phyloP scores from a whole-genome alignment of 2,329 filamentous ascomycete species.

The Blumeria graminis region DNA sequence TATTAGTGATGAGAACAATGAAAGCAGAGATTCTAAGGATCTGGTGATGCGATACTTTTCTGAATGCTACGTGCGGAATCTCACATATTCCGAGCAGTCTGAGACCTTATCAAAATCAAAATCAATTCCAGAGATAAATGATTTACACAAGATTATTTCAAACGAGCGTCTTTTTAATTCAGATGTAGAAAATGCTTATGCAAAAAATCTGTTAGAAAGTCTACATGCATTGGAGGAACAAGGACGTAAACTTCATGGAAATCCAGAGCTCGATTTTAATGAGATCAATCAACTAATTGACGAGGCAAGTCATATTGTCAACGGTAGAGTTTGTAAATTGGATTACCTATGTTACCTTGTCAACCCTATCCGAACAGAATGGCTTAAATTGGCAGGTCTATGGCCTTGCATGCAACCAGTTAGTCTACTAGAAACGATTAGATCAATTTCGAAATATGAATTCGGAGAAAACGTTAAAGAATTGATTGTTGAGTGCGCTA shows the following conservation, averaged over 20 bases:
- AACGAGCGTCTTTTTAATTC: conserved; percentile 13
- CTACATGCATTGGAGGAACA: conserved; percentile 12
- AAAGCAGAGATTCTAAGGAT: not conserved
- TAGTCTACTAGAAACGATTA: conserved; percentile 20
- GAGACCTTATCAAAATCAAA: not conserved
- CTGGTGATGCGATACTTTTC: not conserved
- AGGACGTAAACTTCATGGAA: not conserved
- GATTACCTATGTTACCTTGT: conserved; percentile 10
- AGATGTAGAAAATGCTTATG: conserved; percentile 18
- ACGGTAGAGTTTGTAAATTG: conserved; percentile 7
- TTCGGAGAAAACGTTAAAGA: conserved; percentile 18
- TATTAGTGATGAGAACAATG: not conserved
- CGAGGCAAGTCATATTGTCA: conserved; percentile 8
- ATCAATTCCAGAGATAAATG: conserved; percentile 2
- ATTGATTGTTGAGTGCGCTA: conserved; percentile 17
- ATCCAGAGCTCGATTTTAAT: not conserved
- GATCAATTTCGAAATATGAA: conserved; percentile 11
- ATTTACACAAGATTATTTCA: conserved; percentile 13
- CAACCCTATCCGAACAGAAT: conserved; percentile 13
- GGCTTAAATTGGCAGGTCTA: conserved; percentile 18
- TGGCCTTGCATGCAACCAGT: conserved; percentile 20
- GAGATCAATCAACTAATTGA: conserved; percentile 7
- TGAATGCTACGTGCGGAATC: not conserved
- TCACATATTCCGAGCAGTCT: not conserved
- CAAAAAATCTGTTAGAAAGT: conserved; percentile 16